phyloP scores from a whole-genome alignment of 495 filamentous ascomycete genomes.

The Hypoxylon perforatum region DNA sequence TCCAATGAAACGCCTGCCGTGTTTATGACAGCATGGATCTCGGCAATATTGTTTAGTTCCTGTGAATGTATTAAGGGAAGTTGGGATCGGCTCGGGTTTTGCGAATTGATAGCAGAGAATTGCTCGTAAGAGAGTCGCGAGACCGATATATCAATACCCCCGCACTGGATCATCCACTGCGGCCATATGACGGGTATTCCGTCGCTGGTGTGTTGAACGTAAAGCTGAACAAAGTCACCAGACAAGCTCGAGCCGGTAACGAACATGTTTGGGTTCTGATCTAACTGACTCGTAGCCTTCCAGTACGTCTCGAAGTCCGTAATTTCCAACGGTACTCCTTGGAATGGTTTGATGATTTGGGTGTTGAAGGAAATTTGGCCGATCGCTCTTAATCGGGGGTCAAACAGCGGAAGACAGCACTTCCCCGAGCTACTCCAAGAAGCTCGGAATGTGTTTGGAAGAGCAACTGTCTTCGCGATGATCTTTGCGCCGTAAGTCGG shows the following conservation, averaged over 20 bases:
- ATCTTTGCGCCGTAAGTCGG: conserved; percentile 97
- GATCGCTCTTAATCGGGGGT: conserved; percentile 91
- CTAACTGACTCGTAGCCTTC: conserved; percentile 94
- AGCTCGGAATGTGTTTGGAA: conserved; percentile 84
- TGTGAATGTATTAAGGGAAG: conserved; percentile 58
- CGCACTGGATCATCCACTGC: conserved; percentile 78
- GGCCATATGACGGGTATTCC: conserved; percentile 88
- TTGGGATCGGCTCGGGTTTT: conserved; percentile 56
- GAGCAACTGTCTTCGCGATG: conserved; percentile 92
- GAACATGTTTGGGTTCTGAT: conserved; percentile 81
- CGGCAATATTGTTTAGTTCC: conserved; percentile 66
- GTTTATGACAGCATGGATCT: conserved; percentile 75
- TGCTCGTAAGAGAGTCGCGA: conserved; percentile 78
- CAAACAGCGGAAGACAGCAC: conserved; percentile 89
- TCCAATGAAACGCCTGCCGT: conserved; percentile 78
- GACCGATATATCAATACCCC: conserved; percentile 83
- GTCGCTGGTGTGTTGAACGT: conserved; percentile 90
- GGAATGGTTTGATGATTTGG: conserved; percentile 96
- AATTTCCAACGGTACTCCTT: conserved; percentile 92
- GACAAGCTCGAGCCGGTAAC: conserved; percentile 95
- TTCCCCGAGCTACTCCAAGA: conserved; percentile 78
- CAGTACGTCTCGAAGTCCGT: conserved; percentile 99
- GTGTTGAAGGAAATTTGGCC: conserved; percentile 93
- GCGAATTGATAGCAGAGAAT: conserved; percentile 73
- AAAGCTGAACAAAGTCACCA: conserved; percentile 91